phyloP scores from a whole-genome alignment of 495 filamentous ascomycete genomes.

The Penicillium nucicola region DNA sequence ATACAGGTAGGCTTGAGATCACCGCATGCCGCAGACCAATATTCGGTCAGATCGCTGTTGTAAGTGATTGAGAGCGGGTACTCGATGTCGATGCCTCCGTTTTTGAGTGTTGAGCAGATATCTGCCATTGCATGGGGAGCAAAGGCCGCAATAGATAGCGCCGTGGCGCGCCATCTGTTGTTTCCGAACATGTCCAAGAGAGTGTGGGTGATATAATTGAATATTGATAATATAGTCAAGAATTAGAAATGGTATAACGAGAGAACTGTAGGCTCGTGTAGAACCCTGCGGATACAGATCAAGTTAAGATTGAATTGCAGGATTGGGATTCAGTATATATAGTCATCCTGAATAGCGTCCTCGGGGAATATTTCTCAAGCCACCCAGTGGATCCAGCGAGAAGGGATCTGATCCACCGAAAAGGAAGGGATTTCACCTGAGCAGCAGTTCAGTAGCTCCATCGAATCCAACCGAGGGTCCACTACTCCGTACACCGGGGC shows the following conservation, averaged over 20 bases:
- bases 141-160: slow-evolving; percentile 17
- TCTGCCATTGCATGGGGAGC: slow-evolving; percentile 25
- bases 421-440: too few relatives aligned
- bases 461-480: too few relatives aligned
- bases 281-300: neutral
- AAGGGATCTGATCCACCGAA: too few relatives aligned
- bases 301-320: neutral
- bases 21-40: slow-evolving; percentile 41
- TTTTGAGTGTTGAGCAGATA: slow-evolving; percentile 34
- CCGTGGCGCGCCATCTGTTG: slow-evolving; percentile 18
- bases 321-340: too few relatives aligned
- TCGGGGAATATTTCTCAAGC: too few relatives aligned
- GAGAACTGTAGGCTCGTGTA: neutral
- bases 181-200: slow-evolving; percentile 15
- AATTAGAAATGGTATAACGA: neutral
- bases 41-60: slow-evolving; percentile 24
- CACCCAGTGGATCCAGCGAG: too few relatives aligned
- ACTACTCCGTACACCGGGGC: too few relatives aligned
- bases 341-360: too few relatives aligned
- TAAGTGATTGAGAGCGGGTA: slow-evolving; percentile 27
- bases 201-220: neutral
- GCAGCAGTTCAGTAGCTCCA: too few relatives aligned
- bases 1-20: slow-evolving; percentile 41
- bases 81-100: slow-evolving; percentile 27
- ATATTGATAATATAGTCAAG: neutral